phyloP scores from a whole-genome alignment of 2,329 filamentous ascomycete genomes.

The Meredithiella fracta region DNA sequence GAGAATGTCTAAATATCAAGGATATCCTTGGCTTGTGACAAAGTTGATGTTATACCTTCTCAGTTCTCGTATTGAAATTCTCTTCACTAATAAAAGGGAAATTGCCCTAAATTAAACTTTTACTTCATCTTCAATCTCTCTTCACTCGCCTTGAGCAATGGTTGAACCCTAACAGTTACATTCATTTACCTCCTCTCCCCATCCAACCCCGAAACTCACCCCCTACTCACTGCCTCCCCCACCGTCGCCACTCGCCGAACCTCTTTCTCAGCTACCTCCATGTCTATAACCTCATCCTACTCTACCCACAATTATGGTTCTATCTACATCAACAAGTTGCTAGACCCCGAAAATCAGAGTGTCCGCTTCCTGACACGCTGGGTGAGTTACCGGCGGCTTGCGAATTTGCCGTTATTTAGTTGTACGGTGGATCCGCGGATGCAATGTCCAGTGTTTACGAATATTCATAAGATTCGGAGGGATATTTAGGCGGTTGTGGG shows the following conservation, averaged over 20 bases:
- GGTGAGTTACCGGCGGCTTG: slow-evolving; percentile 7
- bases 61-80: too few relatives aligned
- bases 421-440: slow-evolving; percentile 35
- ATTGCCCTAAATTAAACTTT: too few relatives aligned
- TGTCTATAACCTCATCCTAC: neutral
- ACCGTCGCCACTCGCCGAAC: neutral
- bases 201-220: neutral
- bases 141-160: too few relatives aligned
- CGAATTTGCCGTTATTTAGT: slow-evolving; percentile 28
- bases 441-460: slow-evolving; percentile 56
- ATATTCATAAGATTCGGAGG: slow-evolving; percentile 54
- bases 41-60: too few relatives aligned
- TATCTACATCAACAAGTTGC: neutral
- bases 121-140: too few relatives aligned
- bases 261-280: neutral
- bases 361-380: slow-evolving; percentile 5
- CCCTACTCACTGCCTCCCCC: neutral
- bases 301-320: neutral
- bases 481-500: slow-evolving; percentile 44
- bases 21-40: too few relatives aligned
- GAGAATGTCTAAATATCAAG: too few relatives aligned
- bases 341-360: neutral
- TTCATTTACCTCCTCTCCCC: too few relatives aligned
- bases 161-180: too few relatives aligned
- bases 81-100: too few relatives aligned